phyloP scores from a whole-genome alignment of 1,139 yeast species.

The Suhomyces anneliseae region DNA sequence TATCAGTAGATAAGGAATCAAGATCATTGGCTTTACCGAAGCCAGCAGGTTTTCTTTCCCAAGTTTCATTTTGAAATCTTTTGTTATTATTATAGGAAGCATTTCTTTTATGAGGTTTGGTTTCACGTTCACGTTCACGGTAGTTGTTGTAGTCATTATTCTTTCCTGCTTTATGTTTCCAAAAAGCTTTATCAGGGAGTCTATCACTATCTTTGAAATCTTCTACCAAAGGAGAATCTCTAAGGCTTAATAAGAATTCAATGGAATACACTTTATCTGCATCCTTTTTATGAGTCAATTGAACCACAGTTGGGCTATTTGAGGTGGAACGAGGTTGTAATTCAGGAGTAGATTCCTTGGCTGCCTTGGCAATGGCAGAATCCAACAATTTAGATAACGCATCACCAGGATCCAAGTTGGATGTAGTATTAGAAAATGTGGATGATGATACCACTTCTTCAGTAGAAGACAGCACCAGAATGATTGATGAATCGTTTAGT shows the following conservation, averaged over 20 bases:
- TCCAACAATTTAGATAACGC: conserved; percentile 43
- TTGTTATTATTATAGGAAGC: conserved; percentile 14
- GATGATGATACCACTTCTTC: conserved; percentile 6
- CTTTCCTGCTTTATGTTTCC: conserved; percentile 28
- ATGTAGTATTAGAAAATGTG: background rate
- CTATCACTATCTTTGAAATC: conserved; percentile 24
- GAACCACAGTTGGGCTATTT: conserved; percentile 16
- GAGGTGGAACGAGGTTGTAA: conserved; percentile 22
- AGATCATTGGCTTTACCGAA: conserved; percentile 25
- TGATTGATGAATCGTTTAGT: conserved; percentile 38
- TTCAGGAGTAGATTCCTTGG: conserved; percentile 48
- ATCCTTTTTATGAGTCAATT: conserved; percentile 6
- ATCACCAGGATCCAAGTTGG: conserved; percentile 31
- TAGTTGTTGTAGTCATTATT: conserved; percentile 3
- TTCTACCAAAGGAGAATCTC: conserved; percentile 36
- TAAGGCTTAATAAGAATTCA: conserved; percentile 35
- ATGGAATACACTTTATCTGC: conserved; percentile 35
- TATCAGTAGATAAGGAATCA: conserved; percentile 31
- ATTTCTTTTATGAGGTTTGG: conserved; percentile 14
- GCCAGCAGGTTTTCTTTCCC: conserved; percentile 34
- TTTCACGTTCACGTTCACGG: conserved; percentile 12
- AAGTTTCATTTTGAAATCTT: conserved; percentile 23
- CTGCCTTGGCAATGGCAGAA: conserved; percentile 45
- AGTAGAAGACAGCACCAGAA: conserved; percentile 15
- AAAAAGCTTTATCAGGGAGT: conserved; percentile 46